Conservation (phyloP, 352 stramenopile genomes). For the Phytophthora macrochlamydospora region DNA sequence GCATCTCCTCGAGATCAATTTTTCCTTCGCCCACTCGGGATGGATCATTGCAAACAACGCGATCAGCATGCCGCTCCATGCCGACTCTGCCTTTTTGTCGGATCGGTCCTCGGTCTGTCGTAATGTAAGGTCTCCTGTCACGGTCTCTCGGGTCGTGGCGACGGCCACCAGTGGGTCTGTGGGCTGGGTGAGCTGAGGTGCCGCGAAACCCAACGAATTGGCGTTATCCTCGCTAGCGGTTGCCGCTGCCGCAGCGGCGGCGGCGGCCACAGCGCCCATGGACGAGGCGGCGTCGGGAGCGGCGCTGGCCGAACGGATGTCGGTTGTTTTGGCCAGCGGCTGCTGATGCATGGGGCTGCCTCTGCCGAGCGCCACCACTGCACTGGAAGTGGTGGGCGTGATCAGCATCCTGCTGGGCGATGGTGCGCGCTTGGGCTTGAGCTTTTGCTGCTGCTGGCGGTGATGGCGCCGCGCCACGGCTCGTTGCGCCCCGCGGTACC, state of each 20-base stretch:
- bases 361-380: constrained; percentile 19
- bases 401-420: constrained; percentile 12
- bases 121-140: constrained; percentile 2
- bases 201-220: constrained; percentile 7
- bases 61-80: constrained; percentile 64
- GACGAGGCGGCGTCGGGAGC: constrained; percentile 18
- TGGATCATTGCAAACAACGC: constrained; percentile 68
- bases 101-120: constrained; percentile 9
- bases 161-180: constrained; percentile 3
- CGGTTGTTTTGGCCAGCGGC: constrained; percentile 18
- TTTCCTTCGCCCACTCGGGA: constrained; percentile 57
- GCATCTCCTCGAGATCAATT: constrained; percentile 39
- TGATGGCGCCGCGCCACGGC: constrained; percentile 41
- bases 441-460: constrained; percentile 10
- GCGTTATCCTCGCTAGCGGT: constrained; percentile 17
- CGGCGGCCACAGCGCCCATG: constrained; percentile 13
- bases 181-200: constrained; percentile 8
- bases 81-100: constrained; percentile 26
- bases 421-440: constrained; percentile 6
- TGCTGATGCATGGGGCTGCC: constrained; percentile 8
- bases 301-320: constrained; percentile 25
- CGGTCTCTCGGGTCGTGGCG: constrained; percentile 8
- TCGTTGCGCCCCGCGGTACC: constrained; percentile 47
- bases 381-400: constrained; percentile 19
- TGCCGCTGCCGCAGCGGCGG: not conserved